Percentiles rank a stretch among this genome's conserved stretches.
Conservation (phyloP, 1,284 basidiomycete genomes). For the Exobasidium cylindrosporum region DNA sequence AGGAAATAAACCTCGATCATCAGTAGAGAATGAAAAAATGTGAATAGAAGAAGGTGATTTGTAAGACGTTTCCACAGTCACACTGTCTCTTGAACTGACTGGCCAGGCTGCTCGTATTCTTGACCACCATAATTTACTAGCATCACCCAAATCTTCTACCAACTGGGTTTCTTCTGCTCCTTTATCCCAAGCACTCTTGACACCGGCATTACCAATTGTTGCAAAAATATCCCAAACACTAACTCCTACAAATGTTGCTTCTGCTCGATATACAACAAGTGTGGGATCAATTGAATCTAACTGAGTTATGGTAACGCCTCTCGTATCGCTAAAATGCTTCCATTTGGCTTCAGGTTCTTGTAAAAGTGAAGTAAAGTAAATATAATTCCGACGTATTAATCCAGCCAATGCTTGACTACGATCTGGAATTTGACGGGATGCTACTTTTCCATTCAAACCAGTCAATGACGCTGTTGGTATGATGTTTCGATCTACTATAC, state of each 20-base stretch:
- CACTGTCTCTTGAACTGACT: slow-evolving; percentile 71
- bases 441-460: neutral
- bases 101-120: slow-evolving; percentile 41
- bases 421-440: slow-evolving; percentile 7
- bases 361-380: slow-evolving; percentile 89
- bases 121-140: slow-evolving; percentile 65
- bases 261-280: slow-evolving; percentile 89
- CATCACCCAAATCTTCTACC: slow-evolving; percentile 72
- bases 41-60: slow-evolving; percentile 89
- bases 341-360: slow-evolving; percentile 99
- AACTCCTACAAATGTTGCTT: slow-evolving; percentile 95
- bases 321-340: slow-evolving; percentile 76
- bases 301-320: slow-evolving; percentile 76
- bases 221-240: slow-evolving; percentile 94
- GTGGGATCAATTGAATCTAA: slow-evolving; percentile 97
- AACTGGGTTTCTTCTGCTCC: slow-evolving; percentile 78
- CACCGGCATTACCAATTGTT: slow-evolving; percentile 78
- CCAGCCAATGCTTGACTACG: slow-evolving; percentile 65
- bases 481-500: neutral
- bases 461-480: neutral
- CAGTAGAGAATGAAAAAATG: slow-evolving; percentile 90
- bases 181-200: slow-evolving; percentile 83
- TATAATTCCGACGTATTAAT: slow-evolving; percentile 87
- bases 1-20: slow-evolving; percentile 81
- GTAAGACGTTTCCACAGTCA: slow-evolving; percentile 91